phyloP scores from a whole-genome alignment of 106 monocot genomes.

The Alisma plantagoaquatica region DNA sequence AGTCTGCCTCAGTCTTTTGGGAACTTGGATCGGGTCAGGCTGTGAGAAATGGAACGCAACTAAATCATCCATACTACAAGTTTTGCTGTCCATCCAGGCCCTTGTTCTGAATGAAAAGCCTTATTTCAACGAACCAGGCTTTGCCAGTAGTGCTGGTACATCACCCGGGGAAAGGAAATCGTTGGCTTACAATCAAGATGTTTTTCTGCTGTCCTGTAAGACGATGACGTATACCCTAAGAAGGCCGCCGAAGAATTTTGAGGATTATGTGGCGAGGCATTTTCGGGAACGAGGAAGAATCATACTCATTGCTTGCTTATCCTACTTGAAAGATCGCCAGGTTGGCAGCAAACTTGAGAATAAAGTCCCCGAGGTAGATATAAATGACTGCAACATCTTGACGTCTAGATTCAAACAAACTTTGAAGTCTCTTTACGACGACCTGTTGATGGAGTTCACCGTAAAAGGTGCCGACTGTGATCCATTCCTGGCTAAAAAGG shows the following conservation, averaged over 20 bases:
- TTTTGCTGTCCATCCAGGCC: conserved; percentile 27
- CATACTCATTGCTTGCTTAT: conserved; percentile 10
- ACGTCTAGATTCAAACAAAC: not conserved
- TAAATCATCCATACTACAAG: conserved; percentile 25
- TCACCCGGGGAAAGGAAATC: conserved; percentile 4
- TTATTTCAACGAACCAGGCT: conserved; percentile 23
- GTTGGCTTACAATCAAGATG: conserved; percentile 6
- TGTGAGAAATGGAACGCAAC: conserved; percentile 21
- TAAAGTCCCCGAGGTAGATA: conserved; percentile 6
- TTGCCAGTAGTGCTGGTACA: not conserved
- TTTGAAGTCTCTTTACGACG: conserved; percentile 9
- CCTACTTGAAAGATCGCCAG: conserved; percentile 12
- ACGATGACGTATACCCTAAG: conserved; percentile 19
- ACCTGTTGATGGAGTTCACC: conserved; percentile 14
- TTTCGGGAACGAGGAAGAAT: conserved; percentile 3
- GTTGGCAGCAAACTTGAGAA: conserved; percentile 10
- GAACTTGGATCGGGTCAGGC: conserved; percentile 19
- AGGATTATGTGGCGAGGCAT: conserved; percentile 11
- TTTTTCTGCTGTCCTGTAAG: conserved; percentile 14
- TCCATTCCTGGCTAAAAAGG: conserved; percentile 2
- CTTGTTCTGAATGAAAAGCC: conserved; percentile 24
- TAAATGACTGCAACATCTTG: conserved; percentile 6
- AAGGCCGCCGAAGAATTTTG: conserved; percentile 24
- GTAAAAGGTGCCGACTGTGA: conserved; percentile 15
- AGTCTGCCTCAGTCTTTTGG: conserved; percentile 25